Evolutionary conservation across 1,284 basidiomycete species (phyloP), one percentile per base, ranked within the genome.

Genomic region (Agroathelia rolfsii): DNA sequence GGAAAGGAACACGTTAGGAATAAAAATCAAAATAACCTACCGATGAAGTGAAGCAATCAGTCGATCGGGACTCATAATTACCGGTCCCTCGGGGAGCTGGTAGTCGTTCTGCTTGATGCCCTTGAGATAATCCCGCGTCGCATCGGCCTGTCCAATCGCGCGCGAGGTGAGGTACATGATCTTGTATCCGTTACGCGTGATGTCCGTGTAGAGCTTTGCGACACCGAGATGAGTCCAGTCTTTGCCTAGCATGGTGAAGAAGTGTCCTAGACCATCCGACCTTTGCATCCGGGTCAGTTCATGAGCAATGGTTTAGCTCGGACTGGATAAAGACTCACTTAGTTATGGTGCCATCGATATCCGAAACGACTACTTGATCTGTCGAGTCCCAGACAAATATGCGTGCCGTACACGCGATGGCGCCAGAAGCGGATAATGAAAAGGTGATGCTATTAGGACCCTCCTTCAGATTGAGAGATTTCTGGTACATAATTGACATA

Each of bases 221-320:
- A 98, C 94, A 11, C 95, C 95, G 11, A 89, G 66, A 53, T 98
- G 95, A 3, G 95, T 99, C 95, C 95, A 98, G 57, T 99, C 95
- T n/a, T 94, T 77, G 4, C 95, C 95, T 45, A 98, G 95, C 74
- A 97, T 93, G 3, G 93, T 94, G 52, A 95, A 95, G 31, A 99
- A 82, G 53, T 98, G 95, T 0, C 95, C 95, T 3, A 98, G 65
- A 1, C 92, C 95, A 58, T 99, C 95, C 2, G 93, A 97, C 55
- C 88, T 94, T 44, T 23, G 11, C 28, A 19, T 27, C 34, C 28
- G 14, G 30, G 22, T 24, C 41, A 16, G 1, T 36, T 21, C 22
- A 37, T 30, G 23, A 36, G 19, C 15, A 26, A 31, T 35, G 22
- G 4, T 27, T 27, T 38, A 13, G 14, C 7, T 25, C 20, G 30